Base-by-base conservation (phyloP, 2,329 filamentous ascomycete genomes). In the Basipetospora chlamydospora region DNA sequence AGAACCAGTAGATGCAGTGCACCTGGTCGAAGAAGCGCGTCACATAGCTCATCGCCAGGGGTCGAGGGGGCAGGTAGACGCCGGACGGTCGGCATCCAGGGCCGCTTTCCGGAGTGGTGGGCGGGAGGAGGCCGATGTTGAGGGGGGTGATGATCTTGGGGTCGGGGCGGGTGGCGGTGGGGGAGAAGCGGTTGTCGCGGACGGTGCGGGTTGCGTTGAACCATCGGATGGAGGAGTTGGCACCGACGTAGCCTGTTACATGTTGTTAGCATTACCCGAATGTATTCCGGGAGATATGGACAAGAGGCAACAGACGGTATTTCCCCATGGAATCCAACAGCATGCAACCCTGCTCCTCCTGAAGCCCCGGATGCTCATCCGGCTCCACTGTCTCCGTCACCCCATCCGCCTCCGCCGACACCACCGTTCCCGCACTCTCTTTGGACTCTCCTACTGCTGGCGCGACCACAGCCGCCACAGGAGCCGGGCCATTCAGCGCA, bases 251-350 rank as follows among this genome's bases (percentile, higher is more conserved):
- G 10, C 33, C 33, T 35, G 22, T 25, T 11, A 20, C 9, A 20
- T 10, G 17, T 20, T 6, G 22, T 25, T 25, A 25, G 22, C 11
- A 25, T 25, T 25, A 25, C n/a, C n/a, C n/a, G n/a, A n/a, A n/a
- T n/a, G n/a, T n/a, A n/a, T n/a, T n/a, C n/a, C n/a, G n/a, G n/a
- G n/a, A n/a, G n/a, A 5, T 20, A 7, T 11, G 9, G 10, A n/a
- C 9, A 18, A 13, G 10, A 20, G 13, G 10, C 12, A 7, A 35
- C 33, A 17, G 5, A 35, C 33, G 33, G n/a, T 35, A 35, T 28
- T 28, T 35, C 26, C 33, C 33, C 33, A 35, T 35, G 16, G 33
- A 35, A 16, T 35, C 33, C 23, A 35, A 28, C 33, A 35, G 26
- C 33, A 35, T 13, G 25, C 33, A 35, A 4, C 33, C 33, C n/a